Conservation (phyloP, 1,284 basidiomycete genomes). For the Pascua guehoae region DNA sequence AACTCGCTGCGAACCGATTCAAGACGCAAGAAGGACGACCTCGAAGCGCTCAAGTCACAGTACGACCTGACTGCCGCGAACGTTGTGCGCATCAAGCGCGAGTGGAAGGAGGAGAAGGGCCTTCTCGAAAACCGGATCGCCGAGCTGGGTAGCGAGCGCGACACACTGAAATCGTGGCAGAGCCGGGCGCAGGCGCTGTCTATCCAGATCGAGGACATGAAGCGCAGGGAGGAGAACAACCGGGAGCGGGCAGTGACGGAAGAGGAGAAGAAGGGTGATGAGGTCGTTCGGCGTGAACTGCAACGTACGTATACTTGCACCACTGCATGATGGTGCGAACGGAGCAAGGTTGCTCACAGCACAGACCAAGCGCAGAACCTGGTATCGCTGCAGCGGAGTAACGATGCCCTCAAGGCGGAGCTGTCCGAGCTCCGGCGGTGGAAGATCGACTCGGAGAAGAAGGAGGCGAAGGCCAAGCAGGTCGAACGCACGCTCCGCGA, state of each 20-base stretch:
- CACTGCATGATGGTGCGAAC: background rate
- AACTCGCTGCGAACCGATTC: too few species aligned
- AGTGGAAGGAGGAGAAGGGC: constrained; percentile 8
- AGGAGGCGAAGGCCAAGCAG: constrained; percentile 29
- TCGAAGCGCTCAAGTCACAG: background rate
- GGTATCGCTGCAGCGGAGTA: constrained; percentile 28
- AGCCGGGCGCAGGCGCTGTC: constrained; percentile 34
- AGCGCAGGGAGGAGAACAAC: constrained; percentile 25
- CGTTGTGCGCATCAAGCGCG: background rate
- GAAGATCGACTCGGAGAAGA: constrained; percentile 38
- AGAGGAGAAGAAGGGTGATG: constrained; percentile 26
- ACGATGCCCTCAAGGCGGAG: constrained; percentile 36
- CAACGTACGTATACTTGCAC: constrained; percentile 29
- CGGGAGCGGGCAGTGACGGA: constrained; percentile 17
- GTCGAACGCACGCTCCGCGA: constrained; percentile 33
- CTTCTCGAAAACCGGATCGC: constrained; percentile 24
- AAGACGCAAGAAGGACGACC: background rate
- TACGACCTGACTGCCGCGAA: constrained; percentile 1
- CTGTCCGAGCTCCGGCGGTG: constrained; percentile 36
- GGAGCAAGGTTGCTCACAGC: constrained; percentile 1
- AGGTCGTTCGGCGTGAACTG: constrained; percentile 34
- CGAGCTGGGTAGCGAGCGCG: constrained; percentile 31
- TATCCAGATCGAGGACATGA: constrained; percentile 43
- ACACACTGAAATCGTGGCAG: constrained; percentile 31
- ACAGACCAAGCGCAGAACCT: constrained; percentile 40